Percentiles rank a stretch among this genome's conserved stretches.
These are phyloP conservation scores for Brassica napus DNA, from an alignment of 345 rosid species.

Conservation along the genomic window Da-Ae NC_063438.1:26313501-26314000, in stretches of 20 bases:
- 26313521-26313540: no score
- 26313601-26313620: neutral
- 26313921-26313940: neutral
- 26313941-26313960: neutral
- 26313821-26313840: neutral
- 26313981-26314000: conserved; percentile 3
- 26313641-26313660: neutral
- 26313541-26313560: neutral
- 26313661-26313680: neutral
- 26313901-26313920: neutral
- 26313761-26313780: conserved; percentile 11
- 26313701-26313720: conserved; percentile 10
- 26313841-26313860: conserved; percentile 16
- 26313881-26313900: neutral
- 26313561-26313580: neutral
- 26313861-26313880: neutral
- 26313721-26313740: conserved; percentile 36
- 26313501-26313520: conserved; percentile 41
- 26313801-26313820: conserved; percentile 16
- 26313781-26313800: conserved; percentile 20
- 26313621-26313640: conserved; percentile 1
- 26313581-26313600: neutral
- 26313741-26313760: conserved; percentile 26
- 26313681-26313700: conserved; percentile 16
- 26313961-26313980: neutral